A percentile compares a stretch with the other conserved stretches of the same genome.
Conservation (phyloP, 2,329 filamentous ascomycete genomes). For the Curvularia verruculosa region DNA sequence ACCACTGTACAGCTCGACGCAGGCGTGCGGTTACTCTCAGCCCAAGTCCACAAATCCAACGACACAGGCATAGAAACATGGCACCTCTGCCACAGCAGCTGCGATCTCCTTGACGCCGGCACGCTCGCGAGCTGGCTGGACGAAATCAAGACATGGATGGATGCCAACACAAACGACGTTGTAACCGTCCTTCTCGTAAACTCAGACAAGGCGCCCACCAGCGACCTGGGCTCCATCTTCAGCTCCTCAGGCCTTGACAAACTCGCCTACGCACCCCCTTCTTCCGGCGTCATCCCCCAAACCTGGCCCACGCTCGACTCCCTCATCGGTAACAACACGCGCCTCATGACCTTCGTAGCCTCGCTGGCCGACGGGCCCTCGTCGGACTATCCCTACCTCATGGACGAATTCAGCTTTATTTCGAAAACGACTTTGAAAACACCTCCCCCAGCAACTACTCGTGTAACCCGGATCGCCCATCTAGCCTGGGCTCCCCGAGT, state of each 20-base stretch:
- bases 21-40: conserved; percentile 73
- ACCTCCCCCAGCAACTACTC: conserved; percentile 68
- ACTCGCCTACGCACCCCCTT: conserved; percentile 59
- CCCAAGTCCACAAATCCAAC: conserved; percentile 70
- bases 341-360: conserved; percentile 73
- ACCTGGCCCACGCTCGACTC: conserved; percentile 74
- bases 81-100: conserved; percentile 73
- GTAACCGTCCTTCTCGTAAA: conserved; percentile 78
- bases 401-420: conserved; percentile 68
- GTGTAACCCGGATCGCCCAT: conserved; percentile 72
- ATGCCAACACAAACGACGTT: conserved; percentile 72
- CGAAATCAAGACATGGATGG: conserved; percentile 71
- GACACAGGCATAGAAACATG: conserved; percentile 52
- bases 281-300: conserved; percentile 55
- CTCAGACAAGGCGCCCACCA: conserved; percentile 63
- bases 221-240: conserved; percentile 60
- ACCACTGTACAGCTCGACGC: conserved; percentile 72
- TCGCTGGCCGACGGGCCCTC: conserved; percentile 46
- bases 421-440: conserved; percentile 75
- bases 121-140: conserved; percentile 67
- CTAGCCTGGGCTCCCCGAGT: conserved; percentile 53
- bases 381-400: conserved; percentile 60
- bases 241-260: conserved; percentile 61
- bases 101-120: conserved; percentile 72
- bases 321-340: conserved; percentile 68